A percentile compares a stretch with the other conserved stretches of the same genome.
phyloP scores from a whole-genome alignment of 2,329 filamentous ascomycete species.

The Pseudogymnoascus sp. region DNA sequence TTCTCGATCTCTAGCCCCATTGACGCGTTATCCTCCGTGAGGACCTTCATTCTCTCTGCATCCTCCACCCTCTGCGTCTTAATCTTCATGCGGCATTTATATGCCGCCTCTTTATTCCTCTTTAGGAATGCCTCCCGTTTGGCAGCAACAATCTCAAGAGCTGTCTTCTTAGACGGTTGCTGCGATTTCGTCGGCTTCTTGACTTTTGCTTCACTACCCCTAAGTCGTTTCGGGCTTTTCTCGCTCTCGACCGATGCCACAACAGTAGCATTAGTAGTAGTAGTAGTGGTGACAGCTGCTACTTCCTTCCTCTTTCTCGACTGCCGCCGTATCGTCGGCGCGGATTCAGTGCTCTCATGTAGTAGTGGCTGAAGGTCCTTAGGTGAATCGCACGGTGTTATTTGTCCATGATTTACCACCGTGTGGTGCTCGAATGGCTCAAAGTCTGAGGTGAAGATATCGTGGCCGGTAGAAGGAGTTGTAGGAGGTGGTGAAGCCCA shows the following conservation, averaged over 20 bases:
- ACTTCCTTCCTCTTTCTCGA: background rate
- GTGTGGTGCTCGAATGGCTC: background rate
- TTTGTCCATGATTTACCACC: background rate
- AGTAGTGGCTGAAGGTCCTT: background rate
- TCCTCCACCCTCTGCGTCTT: background rate
- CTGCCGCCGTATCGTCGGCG: background rate
- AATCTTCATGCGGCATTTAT: background rate
- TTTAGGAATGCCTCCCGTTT: slow-evolving; percentile 8
- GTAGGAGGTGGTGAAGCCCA: background rate
- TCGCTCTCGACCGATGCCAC: background rate
- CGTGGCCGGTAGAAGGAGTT: background rate
- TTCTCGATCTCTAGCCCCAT: slow-evolving; percentile 1
- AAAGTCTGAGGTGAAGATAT: background rate
- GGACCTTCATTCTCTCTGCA: background rate
- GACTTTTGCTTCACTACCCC: background rate
- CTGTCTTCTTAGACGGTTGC: background rate
- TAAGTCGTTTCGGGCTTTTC: background rate
- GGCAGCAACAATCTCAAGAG: background rate
- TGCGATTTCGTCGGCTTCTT: background rate
- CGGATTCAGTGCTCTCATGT: background rate
- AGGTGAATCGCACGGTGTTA: background rate
- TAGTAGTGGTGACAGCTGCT: background rate
- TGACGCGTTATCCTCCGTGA: background rate
- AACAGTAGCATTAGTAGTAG: background rate
- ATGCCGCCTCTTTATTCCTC: slow-evolving; percentile 6